Percentiles rank a stretch among this genome's conserved stretches.
Conservation (phyloP, 495 filamentous ascomycete species). For the Trichoderma virens region DNA sequence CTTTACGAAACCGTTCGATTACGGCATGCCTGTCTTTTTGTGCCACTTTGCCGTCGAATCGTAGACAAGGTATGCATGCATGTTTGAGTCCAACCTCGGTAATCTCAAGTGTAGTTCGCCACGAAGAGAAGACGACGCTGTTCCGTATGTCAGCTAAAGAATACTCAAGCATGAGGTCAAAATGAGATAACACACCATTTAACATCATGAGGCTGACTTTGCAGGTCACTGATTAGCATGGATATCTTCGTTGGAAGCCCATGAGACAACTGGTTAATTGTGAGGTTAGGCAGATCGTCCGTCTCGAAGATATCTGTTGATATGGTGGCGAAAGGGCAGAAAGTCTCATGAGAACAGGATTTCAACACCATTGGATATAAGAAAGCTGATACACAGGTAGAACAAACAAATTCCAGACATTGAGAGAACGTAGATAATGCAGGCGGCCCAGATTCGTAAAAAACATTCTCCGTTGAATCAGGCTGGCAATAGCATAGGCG, state of each 20-base stretch:
- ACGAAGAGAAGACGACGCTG: constrained; percentile 40
- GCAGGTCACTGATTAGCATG: neutral
- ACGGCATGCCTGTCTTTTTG: constrained; percentile 26
- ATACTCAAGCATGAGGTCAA: no score
- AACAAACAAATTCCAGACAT: constrained; percentile 19
- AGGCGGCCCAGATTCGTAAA: neutral
- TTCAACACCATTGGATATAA: neutral
- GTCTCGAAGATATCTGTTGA: constrained; percentile 12
- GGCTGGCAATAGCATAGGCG: neutral
- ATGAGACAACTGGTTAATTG: neutral
- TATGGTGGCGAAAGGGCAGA: constrained; percentile 16
- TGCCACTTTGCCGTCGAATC: constrained; percentile 38
- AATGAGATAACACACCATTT: no score
- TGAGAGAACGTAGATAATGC: constrained; percentile 14
- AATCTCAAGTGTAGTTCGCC: constrained; percentile 37
- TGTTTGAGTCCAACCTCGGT: constrained; percentile 28
- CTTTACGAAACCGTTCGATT: constrained; percentile 25
- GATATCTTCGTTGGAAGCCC: neutral
- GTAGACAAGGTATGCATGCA: constrained; percentile 21
- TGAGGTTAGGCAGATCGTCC: constrained; percentile 10
- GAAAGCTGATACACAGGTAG: constrained; percentile 12
- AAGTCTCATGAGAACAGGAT: constrained; percentile 21
- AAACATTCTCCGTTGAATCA: neutral
- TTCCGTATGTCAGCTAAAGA: neutral
- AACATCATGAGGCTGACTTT: constrained; percentile 13